Evolutionary conservation across 2,329 filamentous ascomycete species (phyloP).

Genomic region (Penicillium thymicola): DNA sequence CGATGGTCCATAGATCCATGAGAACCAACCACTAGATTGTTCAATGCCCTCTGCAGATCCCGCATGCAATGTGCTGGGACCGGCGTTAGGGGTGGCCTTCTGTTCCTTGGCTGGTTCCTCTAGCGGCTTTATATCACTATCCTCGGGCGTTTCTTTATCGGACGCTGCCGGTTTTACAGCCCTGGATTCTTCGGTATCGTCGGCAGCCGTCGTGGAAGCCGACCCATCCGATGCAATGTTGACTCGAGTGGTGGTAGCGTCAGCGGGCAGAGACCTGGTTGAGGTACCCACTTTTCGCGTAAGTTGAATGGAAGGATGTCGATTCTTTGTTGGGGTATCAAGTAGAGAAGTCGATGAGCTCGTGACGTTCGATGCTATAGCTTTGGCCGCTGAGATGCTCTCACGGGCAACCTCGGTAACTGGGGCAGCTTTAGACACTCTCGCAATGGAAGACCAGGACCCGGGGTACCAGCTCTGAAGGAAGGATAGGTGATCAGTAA

Average conservation of each 20-base stretch:
- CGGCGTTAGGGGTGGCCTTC: conserved; percentile 9
- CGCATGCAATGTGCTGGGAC: conserved; percentile 15
- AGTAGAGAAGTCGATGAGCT: conserved; percentile 32
- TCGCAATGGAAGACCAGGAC: conserved; percentile 42
- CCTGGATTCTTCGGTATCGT: conserved; percentile 16
- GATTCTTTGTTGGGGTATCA: conserved; percentile 23
- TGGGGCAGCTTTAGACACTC: conserved; percentile 45
- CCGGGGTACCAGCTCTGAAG: conserved; percentile 44
- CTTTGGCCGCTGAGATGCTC: conserved; percentile 46
- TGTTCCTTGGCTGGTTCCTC: conserved; percentile 21
- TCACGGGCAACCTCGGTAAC: conserved; percentile 50
- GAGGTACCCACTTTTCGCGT: conserved; percentile 41
- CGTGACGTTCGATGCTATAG: conserved; percentile 35
- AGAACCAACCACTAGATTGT: conserved; percentile 34
- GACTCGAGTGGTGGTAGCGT: conserved; percentile 45
- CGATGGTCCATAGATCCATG: conserved; percentile 36
- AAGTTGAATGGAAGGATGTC: conserved; percentile 42
- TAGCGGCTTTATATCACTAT: conserved; percentile 11
- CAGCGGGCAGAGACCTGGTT: conserved; percentile 45
- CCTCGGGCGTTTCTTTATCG: conserved; percentile 19
- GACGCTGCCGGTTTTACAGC: conserved; percentile 10
- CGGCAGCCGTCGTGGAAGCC: conserved; percentile 29
- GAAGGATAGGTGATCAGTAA: conserved; percentile 8
- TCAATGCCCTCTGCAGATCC: conserved; percentile 13
- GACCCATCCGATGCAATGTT: conserved; percentile 45